Evolutionary conservation across 768 basidiomycete species (phyloP).

Genomic region (Phlegmacium glaucopus): DNA sequence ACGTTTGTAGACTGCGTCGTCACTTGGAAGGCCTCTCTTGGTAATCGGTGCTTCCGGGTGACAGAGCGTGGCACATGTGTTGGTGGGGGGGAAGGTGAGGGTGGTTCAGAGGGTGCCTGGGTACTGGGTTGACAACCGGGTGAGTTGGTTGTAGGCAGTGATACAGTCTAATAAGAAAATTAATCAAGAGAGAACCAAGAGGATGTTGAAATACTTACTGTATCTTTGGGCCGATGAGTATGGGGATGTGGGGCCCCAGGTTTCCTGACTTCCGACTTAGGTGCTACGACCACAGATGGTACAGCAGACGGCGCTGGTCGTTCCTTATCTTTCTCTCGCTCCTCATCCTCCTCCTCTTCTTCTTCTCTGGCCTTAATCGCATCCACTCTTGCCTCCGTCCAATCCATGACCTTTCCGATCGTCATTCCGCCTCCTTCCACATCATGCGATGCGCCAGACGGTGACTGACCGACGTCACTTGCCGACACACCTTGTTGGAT

Average conservation of each 20-base stretch:
- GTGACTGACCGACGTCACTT: constrained; percentile 39
- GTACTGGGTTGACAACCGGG: constrained; percentile 18
- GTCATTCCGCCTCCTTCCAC: constrained; percentile 60
- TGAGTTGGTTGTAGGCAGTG: constrained; percentile 29
- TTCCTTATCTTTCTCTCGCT: constrained; percentile 55
- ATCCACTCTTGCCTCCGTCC: constrained; percentile 79
- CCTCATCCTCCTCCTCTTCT: constrained; percentile 82
- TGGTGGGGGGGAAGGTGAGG: constrained; percentile 33
- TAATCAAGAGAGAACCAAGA: constrained; percentile 5
- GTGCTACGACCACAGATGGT: constrained; percentile 10
- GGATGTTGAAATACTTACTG: constrained; percentile 24
- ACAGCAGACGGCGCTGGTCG: constrained; percentile 20
- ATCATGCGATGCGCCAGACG: constrained; percentile 40
- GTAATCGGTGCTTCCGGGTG: constrained; percentile 23
- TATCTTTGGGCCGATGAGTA: constrained; percentile 16
- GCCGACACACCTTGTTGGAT: constrained; percentile 80
- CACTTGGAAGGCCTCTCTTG: constrained; percentile 14
- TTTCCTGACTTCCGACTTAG: constrained; percentile 22
- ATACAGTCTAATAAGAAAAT: constrained; percentile 15
- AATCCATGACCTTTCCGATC: constrained; percentile 79
- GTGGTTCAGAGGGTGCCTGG: constrained; percentile 22
- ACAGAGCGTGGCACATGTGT: constrained; percentile 16
- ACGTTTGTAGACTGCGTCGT: constrained; percentile 16
- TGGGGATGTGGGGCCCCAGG: constrained; percentile 6
- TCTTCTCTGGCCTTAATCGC: constrained; percentile 73